phyloP scores from a whole-genome alignment of 1,139 yeast genomes.

The Blastobotrys malaysiensis region DNA sequence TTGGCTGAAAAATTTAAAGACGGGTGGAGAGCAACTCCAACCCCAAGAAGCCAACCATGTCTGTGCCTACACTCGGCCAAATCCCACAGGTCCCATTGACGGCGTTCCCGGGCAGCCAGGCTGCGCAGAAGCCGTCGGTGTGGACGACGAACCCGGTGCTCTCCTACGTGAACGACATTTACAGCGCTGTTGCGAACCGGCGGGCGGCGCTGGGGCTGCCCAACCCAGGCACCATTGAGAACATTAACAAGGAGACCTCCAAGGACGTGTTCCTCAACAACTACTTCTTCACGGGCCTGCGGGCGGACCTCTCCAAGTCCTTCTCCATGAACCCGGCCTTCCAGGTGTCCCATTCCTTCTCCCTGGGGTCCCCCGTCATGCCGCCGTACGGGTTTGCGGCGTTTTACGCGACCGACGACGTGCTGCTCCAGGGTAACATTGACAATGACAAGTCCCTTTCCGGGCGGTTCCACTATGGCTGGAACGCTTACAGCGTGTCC shows the following conservation, averaged over 20 bases:
- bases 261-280: conserved; percentile 89
- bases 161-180: conserved; percentile 72
- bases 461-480: conserved; percentile 89
- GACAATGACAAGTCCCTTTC: conserved; percentile 82
- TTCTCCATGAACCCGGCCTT: conserved; percentile 89
- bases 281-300: conserved; percentile 89
- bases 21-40: background rate
- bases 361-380: conserved; percentile 78
- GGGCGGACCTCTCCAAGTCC: conserved; percentile 94
- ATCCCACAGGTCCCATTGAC: conserved; percentile 20
- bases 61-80: conserved; percentile 26
- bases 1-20: conserved; percentile 1
- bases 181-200: conserved; percentile 65
- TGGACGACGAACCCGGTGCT: conserved; percentile 87
- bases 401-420: conserved; percentile 78
- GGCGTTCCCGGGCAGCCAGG: conserved; percentile 17
- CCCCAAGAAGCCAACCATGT: conserved; percentile 1
- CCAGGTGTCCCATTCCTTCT: conserved; percentile 94
- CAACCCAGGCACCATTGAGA: conserved; percentile 95
- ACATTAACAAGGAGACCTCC: conserved; percentile 85
- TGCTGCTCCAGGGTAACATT: conserved; percentile 84
- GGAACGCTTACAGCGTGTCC: conserved; percentile 75
- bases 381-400: conserved; percentile 94
- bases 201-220: conserved; percentile 74
- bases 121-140: conserved; percentile 33